A percentile compares a stretch with the other conserved stretches of the same genome.
Evolutionary conservation across 2,329 filamentous ascomycete species (phyloP).

Genomic region (Cladophialophora immunda): DNA sequence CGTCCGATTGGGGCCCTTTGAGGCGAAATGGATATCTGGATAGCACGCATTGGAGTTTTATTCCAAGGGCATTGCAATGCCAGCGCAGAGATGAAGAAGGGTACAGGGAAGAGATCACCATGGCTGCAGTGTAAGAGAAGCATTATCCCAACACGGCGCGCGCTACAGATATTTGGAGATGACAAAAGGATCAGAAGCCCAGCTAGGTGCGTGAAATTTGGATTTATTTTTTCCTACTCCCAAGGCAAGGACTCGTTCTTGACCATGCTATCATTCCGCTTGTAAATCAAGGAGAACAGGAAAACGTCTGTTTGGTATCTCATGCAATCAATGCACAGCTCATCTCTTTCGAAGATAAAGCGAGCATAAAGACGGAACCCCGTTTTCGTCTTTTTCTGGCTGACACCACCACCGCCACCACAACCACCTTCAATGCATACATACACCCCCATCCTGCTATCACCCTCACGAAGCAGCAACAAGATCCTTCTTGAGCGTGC

Average conservation of each 20-base stretch:
- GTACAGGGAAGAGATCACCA: too few relatives aligned
- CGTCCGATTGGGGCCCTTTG: too few relatives aligned
- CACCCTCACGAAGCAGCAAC: constrained; percentile 61
- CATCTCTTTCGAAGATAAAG: background rate
- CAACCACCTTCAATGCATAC: background rate
- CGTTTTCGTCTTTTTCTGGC: background rate
- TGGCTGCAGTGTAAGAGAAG: background rate
- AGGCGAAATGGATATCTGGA: too few relatives aligned
- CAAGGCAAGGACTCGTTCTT: constrained; percentile 17
- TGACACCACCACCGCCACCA: background rate
- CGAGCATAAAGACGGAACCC: background rate
- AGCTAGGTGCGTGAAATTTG: background rate
- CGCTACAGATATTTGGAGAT: background rate
- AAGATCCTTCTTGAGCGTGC: constrained; percentile 99
- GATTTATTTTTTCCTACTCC: constrained; percentile 22
- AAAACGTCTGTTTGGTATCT: constrained; percentile 19
- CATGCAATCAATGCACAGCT: constrained; percentile 7
- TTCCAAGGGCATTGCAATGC: too few relatives aligned
- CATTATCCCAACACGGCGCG: background rate
- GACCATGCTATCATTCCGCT: constrained; percentile 20
- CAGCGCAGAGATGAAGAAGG: too few relatives aligned
- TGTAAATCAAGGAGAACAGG: constrained; percentile 15
- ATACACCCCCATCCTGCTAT: background rate
- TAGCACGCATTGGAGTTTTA: too few relatives aligned
- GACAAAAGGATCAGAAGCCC: background rate